Conservation (phyloP, 2,329 filamentous ascomycete genomes). For the Fusarium sambucinum region DNA sequence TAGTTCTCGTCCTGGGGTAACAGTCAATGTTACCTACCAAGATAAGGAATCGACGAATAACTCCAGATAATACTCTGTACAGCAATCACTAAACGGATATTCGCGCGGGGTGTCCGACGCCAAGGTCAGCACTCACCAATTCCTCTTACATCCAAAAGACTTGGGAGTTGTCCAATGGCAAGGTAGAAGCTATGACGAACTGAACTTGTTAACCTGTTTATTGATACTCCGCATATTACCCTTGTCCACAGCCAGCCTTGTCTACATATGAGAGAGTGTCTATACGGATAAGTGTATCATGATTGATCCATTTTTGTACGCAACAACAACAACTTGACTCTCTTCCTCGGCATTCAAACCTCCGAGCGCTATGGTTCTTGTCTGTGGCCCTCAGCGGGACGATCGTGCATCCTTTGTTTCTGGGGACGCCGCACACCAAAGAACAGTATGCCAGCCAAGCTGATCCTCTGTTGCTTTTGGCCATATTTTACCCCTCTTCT, state of each 20-base stretch:
- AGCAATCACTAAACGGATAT: neutral
- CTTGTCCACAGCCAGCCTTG: conserved; percentile 29
- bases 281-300: neutral
- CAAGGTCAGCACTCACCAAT: conserved; percentile 26
- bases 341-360: conserved; percentile 29
- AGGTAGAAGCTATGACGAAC: conserved; percentile 26
- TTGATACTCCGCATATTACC: conserved; percentile 34
- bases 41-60: conserved; percentile 15
- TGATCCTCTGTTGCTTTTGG: conserved; percentile 23
- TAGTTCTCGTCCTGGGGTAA: conserved; percentile 8
- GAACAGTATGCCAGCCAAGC: conserved; percentile 8
- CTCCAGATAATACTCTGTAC: neutral
- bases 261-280: neutral
- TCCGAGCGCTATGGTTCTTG: conserved; percentile 11
- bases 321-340: neutral
- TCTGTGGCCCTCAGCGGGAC: conserved; percentile 21
- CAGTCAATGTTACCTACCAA: conserved; percentile 25
- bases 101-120: conserved; percentile 36
- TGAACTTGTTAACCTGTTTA: conserved; percentile 21
- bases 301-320: conserved; percentile 16
- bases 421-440: neutral
- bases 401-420: conserved; percentile 27
- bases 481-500: conserved; percentile 8
- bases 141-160: conserved; percentile 27
- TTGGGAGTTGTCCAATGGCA: conserved; percentile 24